phyloP scores from a whole-genome alignment of 768 basidiomycete species.

The Suillus subluteus region DNA sequence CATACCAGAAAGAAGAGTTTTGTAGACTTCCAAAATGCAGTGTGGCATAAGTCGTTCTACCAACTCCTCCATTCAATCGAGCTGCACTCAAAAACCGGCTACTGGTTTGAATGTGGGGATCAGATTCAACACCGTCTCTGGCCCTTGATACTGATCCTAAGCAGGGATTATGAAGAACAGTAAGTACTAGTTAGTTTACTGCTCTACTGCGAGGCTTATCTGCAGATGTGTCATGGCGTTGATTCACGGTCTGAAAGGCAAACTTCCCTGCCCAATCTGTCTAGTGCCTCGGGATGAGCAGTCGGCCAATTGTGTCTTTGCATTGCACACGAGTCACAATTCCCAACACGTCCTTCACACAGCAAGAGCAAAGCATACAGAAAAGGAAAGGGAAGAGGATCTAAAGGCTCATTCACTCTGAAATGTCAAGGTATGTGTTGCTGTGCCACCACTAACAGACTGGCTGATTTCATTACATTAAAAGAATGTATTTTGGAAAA shows the following conservation, averaged over 20 bases:
- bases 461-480: neutral
- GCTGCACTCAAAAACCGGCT: no score
- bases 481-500: constrained; percentile 39
- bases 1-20: no score
- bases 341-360: constrained; percentile 3
- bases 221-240: constrained; percentile 39
- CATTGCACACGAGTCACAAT: constrained; percentile 23
- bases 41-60: no score
- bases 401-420: constrained; percentile 20
- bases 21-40: no score
- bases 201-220: neutral
- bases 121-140: no score
- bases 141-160: no score
- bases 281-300: constrained; percentile 34
- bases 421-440: constrained; percentile 18
- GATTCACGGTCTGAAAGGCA: constrained; percentile 28
- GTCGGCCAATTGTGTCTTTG: constrained; percentile 19
- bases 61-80: no score
- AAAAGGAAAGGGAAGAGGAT: constrained; percentile 19
- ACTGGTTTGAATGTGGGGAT: no score
- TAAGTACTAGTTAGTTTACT: neutral
- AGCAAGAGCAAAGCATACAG: constrained; percentile 18
- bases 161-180: no score
- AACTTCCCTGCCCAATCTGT: constrained; percentile 41
- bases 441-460: neutral